Conservation (phyloP, 176 grass and related monocot genomes). For the Oryza nivara region DNA sequence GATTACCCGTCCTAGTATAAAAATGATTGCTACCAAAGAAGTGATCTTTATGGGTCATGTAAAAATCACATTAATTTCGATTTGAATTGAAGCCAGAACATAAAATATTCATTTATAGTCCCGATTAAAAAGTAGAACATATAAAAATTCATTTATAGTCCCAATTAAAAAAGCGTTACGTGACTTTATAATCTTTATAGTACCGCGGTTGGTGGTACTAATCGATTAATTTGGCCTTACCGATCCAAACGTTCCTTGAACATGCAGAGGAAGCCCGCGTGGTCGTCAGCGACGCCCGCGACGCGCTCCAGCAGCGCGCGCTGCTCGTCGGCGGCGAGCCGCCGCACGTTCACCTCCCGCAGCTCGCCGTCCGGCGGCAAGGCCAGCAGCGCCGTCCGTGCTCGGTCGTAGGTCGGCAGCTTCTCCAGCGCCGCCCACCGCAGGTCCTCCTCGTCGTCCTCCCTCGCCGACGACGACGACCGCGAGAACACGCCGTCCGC, state of each 20-base stretch:
- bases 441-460: conserved; percentile 75
- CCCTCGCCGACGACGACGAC: conserved; percentile 32
- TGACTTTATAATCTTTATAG: too few relatives aligned
- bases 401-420: conserved; percentile 69
- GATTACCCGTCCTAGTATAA: too few relatives aligned
- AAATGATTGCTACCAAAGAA: too few relatives aligned
- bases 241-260: conserved; percentile 65
- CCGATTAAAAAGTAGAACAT: too few relatives aligned
- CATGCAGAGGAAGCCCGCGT: conserved; percentile 58
- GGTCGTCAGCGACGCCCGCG: conserved; percentile 48
- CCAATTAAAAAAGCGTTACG: too few relatives aligned
- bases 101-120: too few relatives aligned
- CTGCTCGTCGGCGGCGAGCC: conserved; percentile 42
- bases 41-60: too few relatives aligned
- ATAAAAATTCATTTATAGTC: too few relatives aligned
- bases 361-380: conserved; percentile 56
- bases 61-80: too few relatives aligned
- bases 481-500: conserved; percentile 42
- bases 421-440: conserved; percentile 69
- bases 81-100: too few relatives aligned
- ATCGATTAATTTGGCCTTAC: conserved; percentile 5
- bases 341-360: conserved; percentile 54
- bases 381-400: conserved; percentile 50
- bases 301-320: conserved; percentile 51
- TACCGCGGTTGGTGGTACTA: too few relatives aligned